Evolutionary conservation across 2,329 filamentous ascomycete genomes (phyloP).

Genomic region (Paecilomyces niveus): DNA sequence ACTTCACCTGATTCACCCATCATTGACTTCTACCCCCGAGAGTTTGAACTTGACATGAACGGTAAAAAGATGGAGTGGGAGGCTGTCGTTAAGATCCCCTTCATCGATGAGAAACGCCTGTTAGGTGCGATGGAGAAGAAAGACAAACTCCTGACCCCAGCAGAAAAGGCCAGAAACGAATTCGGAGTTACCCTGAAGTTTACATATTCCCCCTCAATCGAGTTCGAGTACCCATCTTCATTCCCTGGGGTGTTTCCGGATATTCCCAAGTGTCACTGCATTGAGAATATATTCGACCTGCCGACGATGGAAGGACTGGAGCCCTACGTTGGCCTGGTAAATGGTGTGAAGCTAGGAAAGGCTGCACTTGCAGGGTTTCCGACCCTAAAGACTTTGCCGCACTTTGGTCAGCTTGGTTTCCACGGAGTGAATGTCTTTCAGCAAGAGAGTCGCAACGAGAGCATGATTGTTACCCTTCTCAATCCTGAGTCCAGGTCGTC

Average conservation of each 20-base stretch:
- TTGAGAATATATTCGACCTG: conserved; percentile 94
- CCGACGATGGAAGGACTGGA: conserved; percentile 87
- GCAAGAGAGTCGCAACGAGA: conserved; percentile 91
- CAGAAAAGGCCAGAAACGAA: conserved; percentile 75
- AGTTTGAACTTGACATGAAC: conserved; percentile 98
- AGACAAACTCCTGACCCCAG: conserved; percentile 67
- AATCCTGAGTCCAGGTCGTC: conserved; percentile 66
- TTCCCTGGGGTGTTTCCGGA: conserved; percentile 86
- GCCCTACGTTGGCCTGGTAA: conserved; percentile 73
- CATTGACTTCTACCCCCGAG: conserved; percentile 93
- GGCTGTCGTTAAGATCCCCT: conserved; percentile 96
- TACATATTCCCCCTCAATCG: conserved; percentile 68
- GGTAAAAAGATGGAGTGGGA: conserved; percentile 99
- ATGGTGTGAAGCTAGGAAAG: conserved; percentile 73
- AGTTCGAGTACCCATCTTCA: conserved; percentile 82
- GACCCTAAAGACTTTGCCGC: conserved; percentile 76
- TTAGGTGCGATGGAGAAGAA: conserved; percentile 79
- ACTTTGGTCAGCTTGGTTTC: conserved; percentile 73
- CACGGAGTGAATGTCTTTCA: conserved; percentile 94
- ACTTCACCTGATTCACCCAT: conserved; percentile 84
- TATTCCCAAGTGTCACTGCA: conserved; percentile 75
- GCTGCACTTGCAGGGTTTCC: conserved; percentile 91
- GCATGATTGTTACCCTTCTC: conserved; percentile 81
- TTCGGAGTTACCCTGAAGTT: conserved; percentile 94
- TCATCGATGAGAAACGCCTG: conserved; percentile 87